A percentile compares a stretch with the other conserved stretches of the same genome.
These are phyloP conservation scores for Aspergillus sp. DNA, from an alignment of 2,329 filamentous ascomycete genomes.

Conservation along the genomic window DNA sequence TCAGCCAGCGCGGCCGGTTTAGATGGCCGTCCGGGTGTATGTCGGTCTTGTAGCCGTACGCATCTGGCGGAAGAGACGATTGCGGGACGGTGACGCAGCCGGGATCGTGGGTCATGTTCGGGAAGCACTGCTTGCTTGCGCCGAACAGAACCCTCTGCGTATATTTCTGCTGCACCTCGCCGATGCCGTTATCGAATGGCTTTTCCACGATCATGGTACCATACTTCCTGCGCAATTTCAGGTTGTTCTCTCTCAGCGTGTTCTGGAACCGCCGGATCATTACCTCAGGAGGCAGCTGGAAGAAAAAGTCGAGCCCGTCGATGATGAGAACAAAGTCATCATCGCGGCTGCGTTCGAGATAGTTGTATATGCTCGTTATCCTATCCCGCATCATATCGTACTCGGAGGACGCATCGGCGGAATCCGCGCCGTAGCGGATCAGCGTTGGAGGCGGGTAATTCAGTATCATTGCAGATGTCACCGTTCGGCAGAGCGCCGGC, in stretches of 20 bases:
- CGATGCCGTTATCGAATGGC: slow-evolving; percentile 8
- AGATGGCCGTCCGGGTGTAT: slow-evolving; percentile 24
- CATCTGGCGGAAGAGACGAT: slow-evolving; percentile 41
- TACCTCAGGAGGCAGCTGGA: slow-evolving; percentile 56
- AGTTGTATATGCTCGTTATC: slow-evolving; percentile 38
- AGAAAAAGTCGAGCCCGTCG: slow-evolving; percentile 55
- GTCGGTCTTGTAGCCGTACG: slow-evolving; percentile 40
- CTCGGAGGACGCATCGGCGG: slow-evolving; percentile 19
- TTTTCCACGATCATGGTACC: slow-evolving; percentile 25
- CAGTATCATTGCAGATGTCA: slow-evolving; percentile 49
- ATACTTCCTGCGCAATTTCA: slow-evolving; percentile 42
- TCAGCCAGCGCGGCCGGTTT: slow-evolving; percentile 41
- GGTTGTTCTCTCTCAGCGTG: slow-evolving; percentile 45
- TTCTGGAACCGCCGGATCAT: slow-evolving; percentile 54
- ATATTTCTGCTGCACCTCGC: slow-evolving; percentile 32
- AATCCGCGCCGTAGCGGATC: slow-evolving; percentile 35
- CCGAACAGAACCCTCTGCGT: slow-evolving; percentile 48
- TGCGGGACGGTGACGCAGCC: slow-evolving; percentile 46
- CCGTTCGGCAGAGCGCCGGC: slow-evolving; percentile 46
- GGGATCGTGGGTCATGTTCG: slow-evolving; percentile 32
- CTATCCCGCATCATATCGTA: slow-evolving; percentile 37
- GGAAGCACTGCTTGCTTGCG: slow-evolving; percentile 45
- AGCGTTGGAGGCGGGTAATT: slow-evolving; percentile 51
- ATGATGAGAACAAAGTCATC: slow-evolving; percentile 55
- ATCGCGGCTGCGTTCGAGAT: slow-evolving; percentile 41